Evolutionary conservation across 345 rosid genomes (phyloP).

Genomic region (Eucalyptus paniculata): DNA sequence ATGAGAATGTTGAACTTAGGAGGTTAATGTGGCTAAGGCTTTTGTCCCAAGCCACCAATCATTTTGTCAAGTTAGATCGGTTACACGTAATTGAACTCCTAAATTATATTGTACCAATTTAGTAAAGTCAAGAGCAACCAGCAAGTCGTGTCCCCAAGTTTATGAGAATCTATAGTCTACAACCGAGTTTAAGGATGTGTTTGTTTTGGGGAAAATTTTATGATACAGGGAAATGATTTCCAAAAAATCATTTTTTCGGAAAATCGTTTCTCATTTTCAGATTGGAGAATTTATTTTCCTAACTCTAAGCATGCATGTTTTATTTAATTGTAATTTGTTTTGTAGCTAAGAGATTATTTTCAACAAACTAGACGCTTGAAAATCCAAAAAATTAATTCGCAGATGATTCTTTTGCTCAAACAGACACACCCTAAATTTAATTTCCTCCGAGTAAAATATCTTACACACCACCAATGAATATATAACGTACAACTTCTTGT

Average conservation of each 20-base stretch:
- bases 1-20: background rate
- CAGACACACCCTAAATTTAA: background rate
- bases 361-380: background rate
- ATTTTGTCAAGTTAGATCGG: background rate
- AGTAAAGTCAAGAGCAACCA: background rate
- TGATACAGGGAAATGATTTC: background rate
- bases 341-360: background rate
- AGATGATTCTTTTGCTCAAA: background rate
- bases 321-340: background rate
- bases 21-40: background rate
- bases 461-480: background rate
- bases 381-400: background rate
- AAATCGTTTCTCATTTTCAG: background rate
- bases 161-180: background rate
- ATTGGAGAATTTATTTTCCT: background rate
- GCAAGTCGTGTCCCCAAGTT: background rate
- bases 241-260: accelerated
- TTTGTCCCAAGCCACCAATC: background rate
- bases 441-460: background rate
- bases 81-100: background rate
- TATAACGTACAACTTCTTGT: background rate
- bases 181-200: background rate
- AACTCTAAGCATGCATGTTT: background rate
- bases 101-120: background rate
- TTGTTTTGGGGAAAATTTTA: background rate